Percentiles rank a stretch among this genome's conserved stretches.
These are phyloP conservation scores for Beauveria sp. DNA, from an alignment of 2,329 filamentous ascomycete genomes.

Conservation along the genomic window DNA sequence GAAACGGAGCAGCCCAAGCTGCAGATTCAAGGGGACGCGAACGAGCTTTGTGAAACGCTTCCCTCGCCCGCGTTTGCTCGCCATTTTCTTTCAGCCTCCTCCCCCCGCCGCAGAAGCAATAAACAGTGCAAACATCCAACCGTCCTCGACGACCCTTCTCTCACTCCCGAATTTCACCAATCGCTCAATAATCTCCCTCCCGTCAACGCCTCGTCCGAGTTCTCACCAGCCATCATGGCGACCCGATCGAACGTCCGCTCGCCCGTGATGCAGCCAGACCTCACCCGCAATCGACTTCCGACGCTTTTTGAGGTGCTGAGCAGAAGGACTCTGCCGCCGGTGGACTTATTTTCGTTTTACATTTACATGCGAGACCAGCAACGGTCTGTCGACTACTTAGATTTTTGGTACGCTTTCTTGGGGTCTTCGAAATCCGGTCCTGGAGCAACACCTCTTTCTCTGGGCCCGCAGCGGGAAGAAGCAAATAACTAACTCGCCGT, in stretches of 20 bases:
- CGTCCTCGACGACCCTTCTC: not conserved
- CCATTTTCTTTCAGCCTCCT: not conserved
- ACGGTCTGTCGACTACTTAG: conserved; percentile 92
- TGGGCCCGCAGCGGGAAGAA: not conserved
- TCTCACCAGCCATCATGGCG: conserved; percentile 15
- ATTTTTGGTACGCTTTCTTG: conserved; percentile 71
- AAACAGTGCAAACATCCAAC: not conserved
- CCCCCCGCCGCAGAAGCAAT: not conserved
- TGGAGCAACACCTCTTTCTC: not conserved
- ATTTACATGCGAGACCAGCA: conserved; percentile 99
- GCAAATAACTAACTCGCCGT: too few species aligned
- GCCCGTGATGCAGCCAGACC: conserved; percentile 50
- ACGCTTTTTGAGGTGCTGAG: conserved; percentile 95
- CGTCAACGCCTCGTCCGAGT: not conserved
- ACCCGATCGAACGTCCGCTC: conserved; percentile 23
- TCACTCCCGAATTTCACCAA: not conserved
- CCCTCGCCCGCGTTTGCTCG: conserved; percentile 4
- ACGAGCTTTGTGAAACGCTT: conserved; percentile 8
- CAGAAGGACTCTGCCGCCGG: conserved; percentile 85
- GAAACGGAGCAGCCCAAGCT: not conserved
- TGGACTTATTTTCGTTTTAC: conserved; percentile 97
- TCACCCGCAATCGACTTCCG: conserved; percentile 74
- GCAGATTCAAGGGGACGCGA: conserved; percentile 9
- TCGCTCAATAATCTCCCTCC: not conserved
- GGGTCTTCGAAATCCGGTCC: not conserved